phyloP scores from a whole-genome alignment of 805 yeast genomes.

The Zygoascus biomembranicola region DNA sequence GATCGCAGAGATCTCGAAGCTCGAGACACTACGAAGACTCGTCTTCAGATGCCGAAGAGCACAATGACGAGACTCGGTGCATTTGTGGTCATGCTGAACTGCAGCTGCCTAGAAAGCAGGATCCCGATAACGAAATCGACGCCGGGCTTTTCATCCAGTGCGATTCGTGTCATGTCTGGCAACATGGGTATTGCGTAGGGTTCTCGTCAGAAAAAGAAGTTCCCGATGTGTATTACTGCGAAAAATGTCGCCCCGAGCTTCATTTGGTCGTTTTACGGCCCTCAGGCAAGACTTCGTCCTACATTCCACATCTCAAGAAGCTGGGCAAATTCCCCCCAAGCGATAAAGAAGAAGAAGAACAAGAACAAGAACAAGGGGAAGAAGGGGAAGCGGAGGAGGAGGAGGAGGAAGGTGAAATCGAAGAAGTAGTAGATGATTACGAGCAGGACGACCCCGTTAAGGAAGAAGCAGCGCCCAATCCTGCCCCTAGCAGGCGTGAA shows the following conservation, averaged over 20 bases:
- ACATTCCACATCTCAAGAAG: constrained; percentile 35
- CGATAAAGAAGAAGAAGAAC: neutral
- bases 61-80: constrained; percentile 44
- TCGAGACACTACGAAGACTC: neutral
- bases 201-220: constrained; percentile 63
- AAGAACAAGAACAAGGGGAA: constrained; percentile 22
- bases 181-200: constrained; percentile 94
- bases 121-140: constrained; percentile 42
- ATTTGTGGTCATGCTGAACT: constrained; percentile 46
- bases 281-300: constrained; percentile 41
- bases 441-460: neutral
- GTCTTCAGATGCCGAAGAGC: neutral
- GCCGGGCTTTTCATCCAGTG: constrained; percentile 95
- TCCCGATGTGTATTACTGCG: constrained; percentile 96
- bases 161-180: constrained; percentile 94
- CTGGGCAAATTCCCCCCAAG: neutral
- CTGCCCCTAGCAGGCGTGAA: neutral
- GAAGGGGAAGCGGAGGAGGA: constrained; percentile 12
- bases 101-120: constrained; percentile 21
- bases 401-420: neutral
- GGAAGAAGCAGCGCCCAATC: neutral
- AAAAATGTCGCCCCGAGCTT: constrained; percentile 75
- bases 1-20: neutral
- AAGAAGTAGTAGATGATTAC: constrained; percentile 7
- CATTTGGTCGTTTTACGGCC: constrained; percentile 49